Percentiles rank a stretch among this genome's conserved stretches.
These are phyloP conservation scores for Ustilago crameri DNA, from an alignment of 1,284 basidiomycete genomes.

Conservation along the genomic window DNA sequence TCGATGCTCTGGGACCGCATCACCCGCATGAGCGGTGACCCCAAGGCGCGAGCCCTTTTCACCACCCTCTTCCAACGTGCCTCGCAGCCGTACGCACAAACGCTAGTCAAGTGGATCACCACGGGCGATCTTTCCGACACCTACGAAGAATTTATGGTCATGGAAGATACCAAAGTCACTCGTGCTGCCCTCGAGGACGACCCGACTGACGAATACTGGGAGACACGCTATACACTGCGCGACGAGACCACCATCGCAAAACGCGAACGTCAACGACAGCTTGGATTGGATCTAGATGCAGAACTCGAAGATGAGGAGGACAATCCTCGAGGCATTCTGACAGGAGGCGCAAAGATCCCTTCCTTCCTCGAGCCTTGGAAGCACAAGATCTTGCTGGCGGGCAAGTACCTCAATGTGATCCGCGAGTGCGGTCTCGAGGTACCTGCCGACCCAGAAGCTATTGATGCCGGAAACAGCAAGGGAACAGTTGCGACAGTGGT, in stretches of 20 bases:
- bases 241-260: constrained; percentile 59
- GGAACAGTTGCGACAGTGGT: constrained; percentile 21
- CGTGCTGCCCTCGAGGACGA: constrained; percentile 63
- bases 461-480: constrained; percentile 4
- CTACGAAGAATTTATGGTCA: constrained; percentile 67
- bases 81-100: constrained; percentile 64
- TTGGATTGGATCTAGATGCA: constrained; percentile 51
- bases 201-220: constrained; percentile 68
- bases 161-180: constrained; percentile 66
- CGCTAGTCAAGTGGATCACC: constrained; percentile 65
- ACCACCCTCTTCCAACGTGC: constrained; percentile 62
- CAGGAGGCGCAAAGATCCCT: constrained; percentile 66
- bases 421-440: constrained; percentile 67
- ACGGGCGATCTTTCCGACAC: constrained; percentile 65
- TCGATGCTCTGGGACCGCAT: constrained; percentile 66
- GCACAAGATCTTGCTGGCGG: constrained; percentile 66
- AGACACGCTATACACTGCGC: constrained; percentile 66
- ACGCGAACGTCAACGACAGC: constrained; percentile 52
- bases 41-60: constrained; percentile 57
- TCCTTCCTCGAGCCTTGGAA: constrained; percentile 67
- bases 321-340: constrained; percentile 72
- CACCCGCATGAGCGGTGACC: constrained; percentile 63
- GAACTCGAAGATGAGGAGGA: constrained; percentile 50
- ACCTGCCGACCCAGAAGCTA: constrained; percentile 35
- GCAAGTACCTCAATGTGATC: constrained; percentile 67